Evolutionary conservation across 805 yeast species (phyloP).

Genomic region (Kodamaea neixiangensis): DNA sequence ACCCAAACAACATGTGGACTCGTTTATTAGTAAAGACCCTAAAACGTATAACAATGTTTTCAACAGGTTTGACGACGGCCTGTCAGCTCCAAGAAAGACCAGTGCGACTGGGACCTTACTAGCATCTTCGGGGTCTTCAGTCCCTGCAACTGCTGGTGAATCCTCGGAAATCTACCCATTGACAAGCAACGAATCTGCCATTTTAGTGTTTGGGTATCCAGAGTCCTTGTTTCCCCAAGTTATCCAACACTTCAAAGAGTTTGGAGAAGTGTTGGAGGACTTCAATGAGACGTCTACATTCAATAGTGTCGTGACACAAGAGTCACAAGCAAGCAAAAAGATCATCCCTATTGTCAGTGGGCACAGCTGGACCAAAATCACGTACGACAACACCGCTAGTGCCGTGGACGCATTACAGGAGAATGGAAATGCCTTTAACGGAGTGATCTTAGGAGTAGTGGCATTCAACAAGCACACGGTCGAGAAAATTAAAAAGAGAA

Average conservation of each 20-base stretch:
- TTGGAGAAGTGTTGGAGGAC: conserved; percentile 79
- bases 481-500: conserved; percentile 55
- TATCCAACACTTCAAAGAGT: conserved; percentile 71
- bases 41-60: conserved; percentile 47
- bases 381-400: conserved; percentile 72
- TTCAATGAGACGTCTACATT: conserved; percentile 41
- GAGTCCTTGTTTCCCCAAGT: conserved; percentile 69
- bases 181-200: conserved; percentile 55
- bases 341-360: conserved; percentile 77
- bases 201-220: conserved; percentile 87
- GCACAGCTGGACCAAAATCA: conserved; percentile 86
- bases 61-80: conserved; percentile 27
- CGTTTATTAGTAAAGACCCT: conserved; percentile 50
- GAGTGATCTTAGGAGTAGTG: conserved; percentile 63
- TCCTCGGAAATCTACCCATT: conserved; percentile 23
- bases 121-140: background rate
- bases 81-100: conserved; percentile 17
- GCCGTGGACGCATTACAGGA: conserved; percentile 86
- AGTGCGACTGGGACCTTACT: background rate
- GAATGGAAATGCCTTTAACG: conserved; percentile 72
- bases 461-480: conserved; percentile 64
- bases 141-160: conserved; percentile 7
- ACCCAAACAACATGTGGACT: conserved; percentile 37
- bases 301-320: conserved; percentile 2
- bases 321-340: conserved; percentile 12